Base-by-base conservation (phyloP, 1,284 basidiomycete genomes). In the Heterobasidion occidentale region DNA sequence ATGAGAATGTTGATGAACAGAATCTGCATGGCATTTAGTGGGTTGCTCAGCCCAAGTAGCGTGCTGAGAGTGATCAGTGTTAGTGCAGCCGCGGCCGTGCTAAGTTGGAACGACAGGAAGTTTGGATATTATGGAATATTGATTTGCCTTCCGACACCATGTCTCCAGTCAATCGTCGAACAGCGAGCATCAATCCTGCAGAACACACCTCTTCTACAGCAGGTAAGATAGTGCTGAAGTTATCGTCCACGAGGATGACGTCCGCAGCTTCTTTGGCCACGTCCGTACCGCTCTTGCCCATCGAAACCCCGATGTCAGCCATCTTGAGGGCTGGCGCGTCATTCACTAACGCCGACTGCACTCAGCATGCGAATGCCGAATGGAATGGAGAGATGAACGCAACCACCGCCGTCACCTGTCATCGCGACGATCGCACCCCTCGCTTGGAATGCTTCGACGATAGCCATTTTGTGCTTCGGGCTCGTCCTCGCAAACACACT, bases 81-180 rank as follows among this genome's bases (percentile, higher is more conserved):
- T 58, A 99, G 76, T 2, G 95, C 95, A 11, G 96, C 94, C 7
- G 94, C 92, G 1, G 95, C 95, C 1, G 96, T 99, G 61, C 92
- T 95, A 17, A 99, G 84, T 72, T 99, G 95, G 80, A 99, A 99
- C 42, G 90, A 84, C 52, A 98, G 75, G 78, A 99, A 98, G 70
- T 98, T 69, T 98, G 95, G 66, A 98, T 97, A 66, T 99, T 98
- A 74, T 96, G 93, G 72, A 98, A 99, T 65, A 98, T 98, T 4
- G 91, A 91, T 84, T 98, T 96, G 56, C 92, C 88, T 90, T 61
- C 0, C 42, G 44, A 58, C 48, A 12, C 60, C 33, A 38, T 14
- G 17, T 15, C 34, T n/a, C 33, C 2, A 19, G n/a, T 27, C 27
- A 27, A 27, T 27, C 27, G 27, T 27, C 27, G 27, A 27, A 27